phyloP scores from a whole-genome alignment of 345 rosid species.

The Raphanus sativus region DNA sequence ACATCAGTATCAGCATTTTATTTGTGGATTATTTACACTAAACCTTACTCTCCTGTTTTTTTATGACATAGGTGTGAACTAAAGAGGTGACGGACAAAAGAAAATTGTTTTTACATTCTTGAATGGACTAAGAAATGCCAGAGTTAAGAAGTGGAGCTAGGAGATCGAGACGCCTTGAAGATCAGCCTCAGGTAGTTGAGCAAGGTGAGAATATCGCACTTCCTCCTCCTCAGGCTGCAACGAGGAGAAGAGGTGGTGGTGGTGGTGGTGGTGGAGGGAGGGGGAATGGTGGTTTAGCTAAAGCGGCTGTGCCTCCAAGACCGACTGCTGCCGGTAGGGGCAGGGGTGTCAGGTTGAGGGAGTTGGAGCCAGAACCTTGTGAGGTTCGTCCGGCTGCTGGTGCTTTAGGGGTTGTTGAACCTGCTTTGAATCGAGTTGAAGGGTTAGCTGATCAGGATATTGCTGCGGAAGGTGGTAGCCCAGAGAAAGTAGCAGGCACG shows the following conservation, averaged over 20 bases:
- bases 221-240: constrained; percentile 64
- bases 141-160: constrained; percentile 98
- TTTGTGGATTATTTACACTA: background rate
- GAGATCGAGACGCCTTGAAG: constrained; percentile 86
- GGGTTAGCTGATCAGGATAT: constrained; percentile 80
- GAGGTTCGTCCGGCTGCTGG: constrained; percentile 61
- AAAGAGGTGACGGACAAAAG: constrained; percentile 36
- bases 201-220: constrained; percentile 60
- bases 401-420: constrained; percentile 62
- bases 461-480: constrained; percentile 83
- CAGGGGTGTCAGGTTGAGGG: constrained; percentile 77
- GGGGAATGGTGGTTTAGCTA: constrained; percentile 86
- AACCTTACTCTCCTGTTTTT: background rate
- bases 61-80: constrained; percentile 45
- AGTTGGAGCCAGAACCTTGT: constrained; percentile 87
- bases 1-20: background rate
- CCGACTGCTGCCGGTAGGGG: constrained; percentile 83
- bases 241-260: constrained; percentile 72
- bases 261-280: constrained; percentile 96
- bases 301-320: constrained; percentile 62
- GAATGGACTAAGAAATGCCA: constrained; percentile 97
- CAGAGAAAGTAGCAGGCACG: constrained; percentile 65
- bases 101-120: constrained; percentile 50
- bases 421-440: constrained; percentile 67
- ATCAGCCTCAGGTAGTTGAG: constrained; percentile 73